Evolutionary conservation across 179 eudicot species (phyloP).

Genomic region (Silene coronaria): DNA sequence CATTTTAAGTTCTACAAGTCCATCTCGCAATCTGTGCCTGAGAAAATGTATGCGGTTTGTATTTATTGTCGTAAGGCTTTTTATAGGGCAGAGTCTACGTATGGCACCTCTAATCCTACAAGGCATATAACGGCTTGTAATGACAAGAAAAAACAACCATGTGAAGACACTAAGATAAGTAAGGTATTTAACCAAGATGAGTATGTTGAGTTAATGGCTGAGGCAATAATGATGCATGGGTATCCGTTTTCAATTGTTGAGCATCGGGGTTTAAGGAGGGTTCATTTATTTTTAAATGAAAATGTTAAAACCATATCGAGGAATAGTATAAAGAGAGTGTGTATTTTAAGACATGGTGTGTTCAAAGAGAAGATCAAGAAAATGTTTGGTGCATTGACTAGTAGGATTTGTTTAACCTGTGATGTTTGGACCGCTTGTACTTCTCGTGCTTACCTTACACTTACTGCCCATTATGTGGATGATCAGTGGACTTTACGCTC

Average conservation of each 20-base stretch:
- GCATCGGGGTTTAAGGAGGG: no score
- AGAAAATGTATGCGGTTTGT: background rate
- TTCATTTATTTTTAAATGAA: no score
- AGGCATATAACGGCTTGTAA: no score
- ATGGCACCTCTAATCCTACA: background rate
- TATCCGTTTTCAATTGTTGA: no score
- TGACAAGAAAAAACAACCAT: no score
- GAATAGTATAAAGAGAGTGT: background rate
- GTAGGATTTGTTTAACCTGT: no score
- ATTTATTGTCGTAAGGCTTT: background rate
- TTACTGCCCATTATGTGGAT: slow-evolving; percentile 1
- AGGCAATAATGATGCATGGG: no score
- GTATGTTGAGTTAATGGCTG: background rate
- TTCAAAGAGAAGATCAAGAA: background rate
- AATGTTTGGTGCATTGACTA: background rate
- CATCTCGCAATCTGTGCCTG: background rate
- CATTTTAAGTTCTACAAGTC: background rate
- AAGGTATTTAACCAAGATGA: background rate
- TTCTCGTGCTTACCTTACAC: background rate
- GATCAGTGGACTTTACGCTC: background rate
- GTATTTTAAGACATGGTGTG: background rate
- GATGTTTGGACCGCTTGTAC: background rate
- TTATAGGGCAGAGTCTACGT: background rate
- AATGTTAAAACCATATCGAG: no score
- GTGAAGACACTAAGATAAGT: background rate